Percentiles rank a stretch among this genome's conserved stretches.
phyloP scores from a whole-genome alignment of 495 filamentous ascomycete species.

The Lasiosphaeria hispida region DNA sequence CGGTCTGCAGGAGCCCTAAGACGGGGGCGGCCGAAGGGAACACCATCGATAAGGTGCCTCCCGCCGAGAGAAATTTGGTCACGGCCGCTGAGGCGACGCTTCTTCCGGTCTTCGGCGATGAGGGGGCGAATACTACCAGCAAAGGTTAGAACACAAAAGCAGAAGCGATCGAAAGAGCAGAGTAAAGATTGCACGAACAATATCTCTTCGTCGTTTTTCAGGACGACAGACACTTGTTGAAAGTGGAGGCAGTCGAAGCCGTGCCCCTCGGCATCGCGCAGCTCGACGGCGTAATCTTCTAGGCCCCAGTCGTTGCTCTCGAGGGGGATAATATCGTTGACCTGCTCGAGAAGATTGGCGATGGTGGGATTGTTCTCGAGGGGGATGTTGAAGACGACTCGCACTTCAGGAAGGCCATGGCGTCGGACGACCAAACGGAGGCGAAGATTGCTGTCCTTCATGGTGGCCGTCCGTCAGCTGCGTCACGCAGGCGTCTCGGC shows the following conservation, averaged over 20 bases:
- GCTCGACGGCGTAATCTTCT: slow-evolving; percentile 89
- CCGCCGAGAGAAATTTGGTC: slow-evolving; percentile 80
- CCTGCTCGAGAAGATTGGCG: slow-evolving; percentile 74
- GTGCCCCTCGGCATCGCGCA: slow-evolving; percentile 49
- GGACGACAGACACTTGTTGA: slow-evolving; percentile 62
- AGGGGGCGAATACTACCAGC: slow-evolving; percentile 75
- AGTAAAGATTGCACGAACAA: slow-evolving; percentile 53
- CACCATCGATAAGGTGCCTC: slow-evolving; percentile 81
- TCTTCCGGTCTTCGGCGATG: slow-evolving; percentile 68
- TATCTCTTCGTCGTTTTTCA: slow-evolving; percentile 83
- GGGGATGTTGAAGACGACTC: slow-evolving; percentile 69
- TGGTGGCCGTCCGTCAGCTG: slow-evolving; percentile 12
- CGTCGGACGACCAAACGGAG: slow-evolving; percentile 80
- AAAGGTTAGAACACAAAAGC: not conserved
- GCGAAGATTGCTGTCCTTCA: slow-evolving; percentile 56
- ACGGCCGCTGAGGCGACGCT: slow-evolving; percentile 72
- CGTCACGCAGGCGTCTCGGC: not conserved
- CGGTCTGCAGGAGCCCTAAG: slow-evolving; percentile 57
- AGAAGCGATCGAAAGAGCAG: not conserved
- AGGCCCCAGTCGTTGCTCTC: slow-evolving; percentile 83
- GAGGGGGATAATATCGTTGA: slow-evolving; percentile 81
- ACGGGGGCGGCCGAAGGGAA: slow-evolving; percentile 78
- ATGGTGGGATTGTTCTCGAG: slow-evolving; percentile 63
- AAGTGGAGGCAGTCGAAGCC: slow-evolving; percentile 93
- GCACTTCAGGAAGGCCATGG: slow-evolving; percentile 71